These are phyloP conservation scores for Melampsora larici-populina DNA, from an alignment of 1,284 basidiomycete species.

Conservation along the genomic window DNA sequence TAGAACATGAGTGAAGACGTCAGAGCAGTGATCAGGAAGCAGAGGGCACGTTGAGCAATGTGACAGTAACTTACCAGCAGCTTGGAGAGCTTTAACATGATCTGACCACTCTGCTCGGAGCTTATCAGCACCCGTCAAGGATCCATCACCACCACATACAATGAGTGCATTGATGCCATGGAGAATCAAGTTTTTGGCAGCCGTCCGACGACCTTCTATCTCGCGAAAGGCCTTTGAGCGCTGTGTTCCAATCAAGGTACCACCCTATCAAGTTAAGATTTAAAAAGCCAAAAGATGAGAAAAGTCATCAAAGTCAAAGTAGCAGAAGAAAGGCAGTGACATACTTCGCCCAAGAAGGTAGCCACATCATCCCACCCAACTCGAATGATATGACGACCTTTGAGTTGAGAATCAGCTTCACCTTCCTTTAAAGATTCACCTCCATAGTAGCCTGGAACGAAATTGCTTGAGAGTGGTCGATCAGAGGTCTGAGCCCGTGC, in stretches of 20 bases:
- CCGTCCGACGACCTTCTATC: conserved; percentile 75
- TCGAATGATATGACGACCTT: conserved; percentile 87
- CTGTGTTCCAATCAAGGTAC: conserved; percentile 92
- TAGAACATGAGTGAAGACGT: background rate
- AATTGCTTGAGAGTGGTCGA: conserved; percentile 54
- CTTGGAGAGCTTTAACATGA: conserved; percentile 68
- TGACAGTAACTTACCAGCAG: conserved; percentile 58
- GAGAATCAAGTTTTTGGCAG: conserved; percentile 84
- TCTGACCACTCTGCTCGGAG: conserved; percentile 91
- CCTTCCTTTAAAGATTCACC: conserved; percentile 84
- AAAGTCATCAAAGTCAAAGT: background rate
- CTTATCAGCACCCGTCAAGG: conserved; percentile 89
- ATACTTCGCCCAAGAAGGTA: conserved; percentile 83
- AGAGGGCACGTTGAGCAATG: background rate
- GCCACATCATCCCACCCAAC: conserved; percentile 98
- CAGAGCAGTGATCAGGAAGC: conserved; percentile 7
- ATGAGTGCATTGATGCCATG: conserved; percentile 95
- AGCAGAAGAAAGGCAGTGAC: conserved; percentile 47
- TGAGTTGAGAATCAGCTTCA: conserved; percentile 64
- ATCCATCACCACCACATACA: conserved; percentile 95
- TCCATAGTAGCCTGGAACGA: conserved; percentile 79
- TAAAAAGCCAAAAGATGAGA: background rate
- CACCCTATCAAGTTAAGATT: conserved; percentile 63
- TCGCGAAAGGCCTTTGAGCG: conserved; percentile 84
- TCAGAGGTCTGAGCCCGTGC: conserved; percentile 44